Evolutionary conservation across 1,284 basidiomycete species (phyloP).

Genomic region (Pseudomicrostroma phylloplanum): DNA sequence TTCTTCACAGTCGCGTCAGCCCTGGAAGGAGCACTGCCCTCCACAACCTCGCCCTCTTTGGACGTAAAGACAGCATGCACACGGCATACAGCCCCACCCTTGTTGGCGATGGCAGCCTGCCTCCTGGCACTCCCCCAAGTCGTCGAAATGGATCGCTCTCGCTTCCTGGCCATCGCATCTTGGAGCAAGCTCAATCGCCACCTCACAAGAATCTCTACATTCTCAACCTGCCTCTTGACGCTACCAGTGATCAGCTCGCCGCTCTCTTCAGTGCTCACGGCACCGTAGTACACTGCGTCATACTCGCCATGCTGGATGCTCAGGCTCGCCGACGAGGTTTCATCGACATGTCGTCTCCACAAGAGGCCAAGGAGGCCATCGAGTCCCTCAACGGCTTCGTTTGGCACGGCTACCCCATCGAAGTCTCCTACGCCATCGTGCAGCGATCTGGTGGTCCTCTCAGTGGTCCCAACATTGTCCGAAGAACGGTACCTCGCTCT

Average conservation of each 20-base stretch:
- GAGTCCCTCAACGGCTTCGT: conserved; percentile 32
- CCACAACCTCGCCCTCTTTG: background rate
- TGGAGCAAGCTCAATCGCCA: background rate
- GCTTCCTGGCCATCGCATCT: too few relatives aligned
- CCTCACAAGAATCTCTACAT: conserved; percentile 44
- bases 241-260: conserved; percentile 37
- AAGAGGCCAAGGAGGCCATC: conserved; percentile 38
- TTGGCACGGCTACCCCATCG: conserved; percentile 48
- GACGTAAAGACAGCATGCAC: background rate
- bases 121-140: background rate
- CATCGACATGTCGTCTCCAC: conserved; percentile 42
- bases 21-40: background rate
- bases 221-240: conserved; percentile 47
- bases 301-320: conserved; percentile 47
- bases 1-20: background rate
- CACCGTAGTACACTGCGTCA: conserved; percentile 44
- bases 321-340: conserved; percentile 47
- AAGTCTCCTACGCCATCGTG: conserved; percentile 48
- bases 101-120: background rate
- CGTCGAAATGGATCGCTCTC: too few relatives aligned
- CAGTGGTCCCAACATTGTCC: conserved; percentile 19
- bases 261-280: conserved; percentile 37
- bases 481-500: conserved; percentile 29
- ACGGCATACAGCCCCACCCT: background rate
- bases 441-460: conserved; percentile 44